Evolutionary conservation across 768 basidiomycete genomes (phyloP).

Genomic region (Suillus americanus): DNA sequence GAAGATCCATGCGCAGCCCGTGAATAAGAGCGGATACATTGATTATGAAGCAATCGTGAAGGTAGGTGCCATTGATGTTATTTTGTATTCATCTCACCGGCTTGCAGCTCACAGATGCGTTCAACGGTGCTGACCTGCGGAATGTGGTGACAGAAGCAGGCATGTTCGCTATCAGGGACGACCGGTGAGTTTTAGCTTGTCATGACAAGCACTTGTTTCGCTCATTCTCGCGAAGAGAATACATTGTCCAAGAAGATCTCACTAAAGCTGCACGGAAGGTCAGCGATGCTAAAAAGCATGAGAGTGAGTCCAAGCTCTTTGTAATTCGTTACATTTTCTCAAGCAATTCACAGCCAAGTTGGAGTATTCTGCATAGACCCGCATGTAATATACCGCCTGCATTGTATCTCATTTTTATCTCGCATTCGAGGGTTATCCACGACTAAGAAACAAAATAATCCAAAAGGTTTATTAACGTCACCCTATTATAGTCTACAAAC

Average conservation of each 20-base stretch:
- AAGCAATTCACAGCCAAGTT: slow-evolving; percentile 35
- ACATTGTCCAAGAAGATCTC: slow-evolving; percentile 91
- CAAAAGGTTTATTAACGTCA: slow-evolving; percentile 9
- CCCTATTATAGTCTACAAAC: slow-evolving; percentile 9
- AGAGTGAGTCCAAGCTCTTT: slow-evolving; percentile 59
- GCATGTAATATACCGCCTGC: slow-evolving; percentile 25
- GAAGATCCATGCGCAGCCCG: slow-evolving; percentile 93
- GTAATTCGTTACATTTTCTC: slow-evolving; percentile 5
- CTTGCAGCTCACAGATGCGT: slow-evolving; percentile 76
- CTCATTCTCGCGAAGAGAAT: slow-evolving; percentile 55
- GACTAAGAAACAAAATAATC: slow-evolving; percentile 1
- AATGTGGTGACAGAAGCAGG: slow-evolving; percentile 96
- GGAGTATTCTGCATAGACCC: slow-evolving; percentile 41
- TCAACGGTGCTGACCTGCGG: slow-evolving; percentile 95
- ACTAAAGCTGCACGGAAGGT: slow-evolving; percentile 96
- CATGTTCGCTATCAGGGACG: slow-evolving; percentile 98
- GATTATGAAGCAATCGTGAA: slow-evolving; percentile 99
- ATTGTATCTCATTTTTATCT: slow-evolving; percentile 10
- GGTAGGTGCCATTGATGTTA: slow-evolving; percentile 38
- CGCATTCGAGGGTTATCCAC: neutral
- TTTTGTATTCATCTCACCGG: slow-evolving; percentile 8
- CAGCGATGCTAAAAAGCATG: slow-evolving; percentile 95
- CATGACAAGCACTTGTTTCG: neutral
- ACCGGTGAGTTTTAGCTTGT: slow-evolving; percentile 53
- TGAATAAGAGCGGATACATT: slow-evolving; percentile 93